Base-by-base conservation (phyloP, 73 alveolate species). In the Paramecium sexaurelia region DNA sequence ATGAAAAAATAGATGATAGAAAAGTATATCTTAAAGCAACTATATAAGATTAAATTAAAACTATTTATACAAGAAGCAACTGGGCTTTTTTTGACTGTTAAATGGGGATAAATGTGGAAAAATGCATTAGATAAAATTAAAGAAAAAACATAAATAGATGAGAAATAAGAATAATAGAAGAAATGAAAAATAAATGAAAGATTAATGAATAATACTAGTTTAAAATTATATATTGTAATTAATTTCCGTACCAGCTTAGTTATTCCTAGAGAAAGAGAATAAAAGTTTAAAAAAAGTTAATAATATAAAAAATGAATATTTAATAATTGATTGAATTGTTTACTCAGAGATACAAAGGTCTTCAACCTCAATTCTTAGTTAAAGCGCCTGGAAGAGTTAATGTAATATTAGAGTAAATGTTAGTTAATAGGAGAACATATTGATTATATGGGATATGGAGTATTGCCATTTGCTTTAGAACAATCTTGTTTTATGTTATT, bases 331-430 rank as follows among this genome's bases (percentile, higher is more conserved):
- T 61, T 29, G 83, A 61, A 29, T 13, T 61, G 17, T 61, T 26
- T 32, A 26, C 51, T 2, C 9, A 61, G 27, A 24, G 83, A 61
- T 61, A 61, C 17, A 22, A 61, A 10, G 83, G 83, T 5, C 83
- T 61, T 61, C 29, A 26, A 61, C 83, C 83, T 61, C 26, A 61
- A 61, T 61, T 61, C 26, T 61, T 61, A 73, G 94, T 61, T 29
- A 61, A 61, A n/a, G 96, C 97, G 3, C 99, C 99, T 27, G 99
- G 99, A 17, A 95, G 99, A 87, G 99, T 97, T 13, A 97, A 97
- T 61, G 86, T 71, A 71, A 27, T 37, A 20, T 19, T 15, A 35
- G 13, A 7, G 3, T 71, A 15, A 71, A 71, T 27, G 51, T 5
- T 71, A 71, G 86, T 86, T 97, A 11, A 97, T 97, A 39, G 99